These are phyloP conservation scores for Urochloa ruziziensis DNA, from an alignment of 176 grass and related monocot species.

Conservation along the genomic window DNA sequence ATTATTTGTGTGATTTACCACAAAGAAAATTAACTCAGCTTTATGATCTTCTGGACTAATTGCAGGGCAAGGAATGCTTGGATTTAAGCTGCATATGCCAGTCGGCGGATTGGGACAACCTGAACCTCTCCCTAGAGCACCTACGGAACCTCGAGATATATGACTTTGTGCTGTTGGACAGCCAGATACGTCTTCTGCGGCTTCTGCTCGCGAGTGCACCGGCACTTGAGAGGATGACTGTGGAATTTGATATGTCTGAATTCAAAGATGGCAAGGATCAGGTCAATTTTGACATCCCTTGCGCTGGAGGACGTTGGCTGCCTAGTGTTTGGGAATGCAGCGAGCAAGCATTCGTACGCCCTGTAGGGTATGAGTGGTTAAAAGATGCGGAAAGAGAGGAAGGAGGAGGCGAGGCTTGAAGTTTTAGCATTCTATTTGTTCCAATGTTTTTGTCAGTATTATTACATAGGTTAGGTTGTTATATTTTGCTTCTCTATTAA, in stretches of 20 bases:
- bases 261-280: not conserved
- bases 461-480: too few relatives aligned
- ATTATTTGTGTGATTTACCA: too few relatives aligned
- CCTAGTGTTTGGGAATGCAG: not conserved
- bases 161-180: not conserved
- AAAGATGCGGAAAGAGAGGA: too few relatives aligned
- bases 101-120: not conserved
- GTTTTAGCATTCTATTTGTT: too few relatives aligned
- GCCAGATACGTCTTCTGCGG: not conserved
- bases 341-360: not conserved
- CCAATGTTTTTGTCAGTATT: too few relatives aligned
- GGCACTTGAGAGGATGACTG: not conserved
- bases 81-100: not conserved
- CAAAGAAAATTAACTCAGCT: not conserved
- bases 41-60: not conserved
- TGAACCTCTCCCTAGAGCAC: not conserved
- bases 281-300: not conserved
- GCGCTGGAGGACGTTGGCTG: not conserved
- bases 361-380: not conserved
- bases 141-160: not conserved
- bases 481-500: too few relatives aligned
- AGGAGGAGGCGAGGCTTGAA: too few relatives aligned
- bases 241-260: not conserved
- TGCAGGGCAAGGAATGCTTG: not conserved
- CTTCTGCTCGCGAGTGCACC: not conserved